Conservation (phyloP, 1,139 yeast genomes). For the Yamadazyma dendronema region DNA sequence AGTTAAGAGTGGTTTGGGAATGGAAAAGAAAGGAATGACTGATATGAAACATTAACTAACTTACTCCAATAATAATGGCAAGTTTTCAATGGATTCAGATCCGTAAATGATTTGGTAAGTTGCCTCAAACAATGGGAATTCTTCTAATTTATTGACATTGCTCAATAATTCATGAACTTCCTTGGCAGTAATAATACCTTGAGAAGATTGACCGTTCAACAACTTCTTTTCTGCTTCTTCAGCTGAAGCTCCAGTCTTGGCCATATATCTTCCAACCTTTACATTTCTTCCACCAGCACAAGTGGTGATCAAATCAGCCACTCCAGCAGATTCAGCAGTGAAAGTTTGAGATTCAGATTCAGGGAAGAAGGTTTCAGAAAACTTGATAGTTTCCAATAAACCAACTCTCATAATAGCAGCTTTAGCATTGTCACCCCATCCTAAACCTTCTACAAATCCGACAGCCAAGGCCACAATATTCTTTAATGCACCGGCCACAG, state of each 20-base stretch:
- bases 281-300: constrained; percentile 53
- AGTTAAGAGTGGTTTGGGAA: too few species aligned
- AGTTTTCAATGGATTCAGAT: constrained; percentile 40
- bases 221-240: constrained; percentile 44
- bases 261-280: constrained; percentile 48
- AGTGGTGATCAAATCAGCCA: constrained; percentile 50
- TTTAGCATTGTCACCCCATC: constrained; percentile 54
- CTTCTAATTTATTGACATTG: constrained; percentile 29
- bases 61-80: constrained; percentile 37
- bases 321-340: constrained; percentile 50
- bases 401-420: constrained; percentile 52
- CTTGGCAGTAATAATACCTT: constrained; percentile 47
- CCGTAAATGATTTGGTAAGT: constrained; percentile 48
- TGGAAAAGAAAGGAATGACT: too few species aligned
- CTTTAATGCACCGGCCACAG: constrained; percentile 51
- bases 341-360: constrained; percentile 39
- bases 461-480: constrained; percentile 49
- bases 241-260: constrained; percentile 43
- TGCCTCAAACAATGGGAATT: constrained; percentile 49
- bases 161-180: constrained; percentile 48
- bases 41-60: too few species aligned
- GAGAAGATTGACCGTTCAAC: constrained; percentile 51
- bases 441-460: constrained; percentile 49
- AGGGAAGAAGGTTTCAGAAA: constrained; percentile 42
- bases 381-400: constrained; percentile 41